phyloP scores from a whole-genome alignment of 306 rosid species.

The Coriaria nepalensis region DNA sequence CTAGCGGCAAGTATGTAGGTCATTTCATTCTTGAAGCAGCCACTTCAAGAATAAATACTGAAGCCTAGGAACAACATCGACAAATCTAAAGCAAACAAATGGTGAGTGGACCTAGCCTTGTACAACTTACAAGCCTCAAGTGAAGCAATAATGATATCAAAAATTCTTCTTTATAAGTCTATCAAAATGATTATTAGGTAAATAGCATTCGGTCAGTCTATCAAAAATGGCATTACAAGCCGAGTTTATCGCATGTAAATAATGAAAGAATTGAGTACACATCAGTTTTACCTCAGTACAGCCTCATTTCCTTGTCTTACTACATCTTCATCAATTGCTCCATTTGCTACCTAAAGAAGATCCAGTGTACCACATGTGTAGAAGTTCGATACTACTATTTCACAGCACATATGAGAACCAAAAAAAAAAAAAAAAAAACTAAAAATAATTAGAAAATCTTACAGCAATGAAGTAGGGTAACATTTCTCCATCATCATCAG shows the following conservation, averaged over 20 bases:
- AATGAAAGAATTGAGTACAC: neutral
- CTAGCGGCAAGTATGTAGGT: too few relatives aligned
- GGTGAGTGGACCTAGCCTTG: too few relatives aligned
- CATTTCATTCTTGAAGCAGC: neutral
- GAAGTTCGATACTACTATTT: neutral
- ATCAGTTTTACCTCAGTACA: constrained; percentile 53
- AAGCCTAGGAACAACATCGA: neutral
- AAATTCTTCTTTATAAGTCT: too few relatives aligned
- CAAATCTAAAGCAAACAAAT: neutral
- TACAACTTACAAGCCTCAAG: too few relatives aligned
- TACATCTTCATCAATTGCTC: constrained; percentile 49
- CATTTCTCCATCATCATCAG: constrained; percentile 42
- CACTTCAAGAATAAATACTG: constrained; percentile 3
- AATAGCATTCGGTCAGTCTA: too few relatives aligned
- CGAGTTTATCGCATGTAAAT: neutral
- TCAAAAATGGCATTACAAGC: too few relatives aligned
- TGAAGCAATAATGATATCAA: too few relatives aligned
- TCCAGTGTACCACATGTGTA: constrained; percentile 7
- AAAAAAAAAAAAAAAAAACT: constrained; percentile 4
- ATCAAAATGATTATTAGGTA: too few relatives aligned
- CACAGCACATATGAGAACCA: constrained; percentile 1
- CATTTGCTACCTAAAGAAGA: constrained; percentile 68
- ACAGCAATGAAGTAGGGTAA: constrained; percentile 88
- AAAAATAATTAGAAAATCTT: constrained; percentile 18
- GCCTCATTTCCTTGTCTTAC: constrained; percentile 96